Evolutionary conservation across 2,329 filamentous ascomycete genomes (phyloP).

Genomic region (Aaosphaeria arxii): DNA sequence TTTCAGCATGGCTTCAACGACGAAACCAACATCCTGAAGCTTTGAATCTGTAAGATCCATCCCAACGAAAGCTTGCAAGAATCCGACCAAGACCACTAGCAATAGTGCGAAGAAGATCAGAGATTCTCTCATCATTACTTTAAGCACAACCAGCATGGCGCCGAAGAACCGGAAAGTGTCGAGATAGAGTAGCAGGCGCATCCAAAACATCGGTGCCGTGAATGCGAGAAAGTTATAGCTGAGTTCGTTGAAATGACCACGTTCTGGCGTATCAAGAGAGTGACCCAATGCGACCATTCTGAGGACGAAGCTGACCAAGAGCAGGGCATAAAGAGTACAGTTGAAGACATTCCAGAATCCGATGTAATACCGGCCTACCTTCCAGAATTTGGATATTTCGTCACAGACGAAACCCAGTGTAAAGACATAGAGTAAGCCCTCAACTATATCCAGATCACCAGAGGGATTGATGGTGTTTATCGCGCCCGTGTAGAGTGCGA

Average conservation of each 20-base stretch:
- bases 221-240: conserved; percentile 96
- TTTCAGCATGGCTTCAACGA: conserved; percentile 80
- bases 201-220: conserved; percentile 95
- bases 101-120: conserved; percentile 95
- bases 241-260: conserved; percentile 68
- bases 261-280: conserved; percentile 44
- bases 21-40: conserved; percentile 62
- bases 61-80: conserved; percentile 91
- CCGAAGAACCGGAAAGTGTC: conserved; percentile 95
- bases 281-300: conserved; percentile 76
- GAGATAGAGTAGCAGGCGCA: conserved; percentile 83
- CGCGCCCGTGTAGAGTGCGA: conserved; percentile 81
- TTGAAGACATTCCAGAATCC: conserved; percentile 99
- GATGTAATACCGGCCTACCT: conserved; percentile 86
- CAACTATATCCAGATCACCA: conserved; percentile 80
- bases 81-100: conserved; percentile 76
- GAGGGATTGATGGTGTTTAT: conserved; percentile 90
- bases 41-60: conserved; percentile 79
- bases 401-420: conserved; percentile 89
- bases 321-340: conserved; percentile 71
- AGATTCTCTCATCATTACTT: conserved; percentile 65
- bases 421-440: conserved; percentile 84
- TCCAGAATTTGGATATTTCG: conserved; percentile 85
- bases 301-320: conserved; percentile 74
- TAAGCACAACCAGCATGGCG: conserved; percentile 94